Evolutionary conservation across 148 eudicot species (phyloP).

Genomic region (Hydrangea macrophylla): DNA sequence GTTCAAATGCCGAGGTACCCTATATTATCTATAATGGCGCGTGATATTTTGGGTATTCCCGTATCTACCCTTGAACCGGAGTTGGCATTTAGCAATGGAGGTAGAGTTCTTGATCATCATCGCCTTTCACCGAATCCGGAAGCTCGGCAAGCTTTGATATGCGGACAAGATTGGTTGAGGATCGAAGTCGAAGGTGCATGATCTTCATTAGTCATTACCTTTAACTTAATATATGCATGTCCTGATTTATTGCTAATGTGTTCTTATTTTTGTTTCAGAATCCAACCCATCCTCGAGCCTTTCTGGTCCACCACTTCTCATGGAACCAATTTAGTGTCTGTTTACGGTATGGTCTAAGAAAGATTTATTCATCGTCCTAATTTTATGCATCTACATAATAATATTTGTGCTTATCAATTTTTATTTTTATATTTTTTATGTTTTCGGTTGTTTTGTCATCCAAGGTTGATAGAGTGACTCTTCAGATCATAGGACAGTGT

Average conservation of each 20-base stretch:
- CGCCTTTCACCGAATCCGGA: constrained; percentile 67
- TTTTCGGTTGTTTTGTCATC: too few species aligned
- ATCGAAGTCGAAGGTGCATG: constrained; percentile 57
- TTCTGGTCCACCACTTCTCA: constrained; percentile 38
- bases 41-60: constrained; percentile 78
- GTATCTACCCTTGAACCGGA: constrained; percentile 70
- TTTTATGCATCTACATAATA: neutral
- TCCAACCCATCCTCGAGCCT: constrained; percentile 28
- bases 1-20: constrained; percentile 96
- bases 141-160: constrained; percentile 82
- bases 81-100: constrained; percentile 56
- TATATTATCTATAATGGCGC: constrained; percentile 86
- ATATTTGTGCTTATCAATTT: neutral
- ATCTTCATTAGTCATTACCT: neutral
- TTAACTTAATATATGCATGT: neutral
- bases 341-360: constrained; percentile 25
- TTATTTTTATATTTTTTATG: neutral
- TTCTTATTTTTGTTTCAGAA: constrained; percentile 32
- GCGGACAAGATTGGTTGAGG: constrained; percentile 91
- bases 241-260: too few species aligned
- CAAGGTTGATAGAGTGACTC: constrained; percentile 1
- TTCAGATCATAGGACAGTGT: neutral
- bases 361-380: neutral
- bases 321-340: constrained; percentile 45
- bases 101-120: constrained; percentile 70